A percentile compares a stretch with the other conserved stretches of the same genome.
Conservation (phyloP, 345 rosid species). For the Toxicodendron radicans region DNA sequence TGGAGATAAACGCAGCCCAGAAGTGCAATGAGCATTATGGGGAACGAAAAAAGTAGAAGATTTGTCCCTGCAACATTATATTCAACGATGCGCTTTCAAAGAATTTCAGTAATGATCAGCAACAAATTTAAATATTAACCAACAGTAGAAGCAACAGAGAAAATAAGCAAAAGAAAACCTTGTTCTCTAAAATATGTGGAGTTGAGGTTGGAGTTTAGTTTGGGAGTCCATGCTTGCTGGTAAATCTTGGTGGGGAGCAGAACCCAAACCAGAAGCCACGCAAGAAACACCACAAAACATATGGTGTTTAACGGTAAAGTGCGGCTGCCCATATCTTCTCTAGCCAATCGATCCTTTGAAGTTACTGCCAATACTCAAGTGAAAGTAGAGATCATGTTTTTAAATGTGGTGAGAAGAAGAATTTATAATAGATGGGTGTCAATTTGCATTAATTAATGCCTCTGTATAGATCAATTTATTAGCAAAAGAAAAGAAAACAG, state of each 20-base stretch:
- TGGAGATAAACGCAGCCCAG: slow-evolving; percentile 65
- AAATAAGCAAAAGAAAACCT: slow-evolving; percentile 31
- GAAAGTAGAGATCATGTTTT: not conserved
- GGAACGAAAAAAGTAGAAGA: slow-evolving; percentile 58
- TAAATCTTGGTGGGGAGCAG: slow-evolving; percentile 48
- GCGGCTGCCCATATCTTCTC: slow-evolving; percentile 21
- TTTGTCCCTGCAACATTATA: slow-evolving; percentile 44
- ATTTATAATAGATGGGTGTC: not conserved
- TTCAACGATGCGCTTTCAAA: not conserved
- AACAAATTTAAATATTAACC: not conserved
- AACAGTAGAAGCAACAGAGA: not conserved
- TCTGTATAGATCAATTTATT: not conserved
- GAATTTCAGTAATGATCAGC: not conserved
- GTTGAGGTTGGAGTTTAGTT: slow-evolving; percentile 34
- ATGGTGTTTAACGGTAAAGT: slow-evolving; percentile 21
- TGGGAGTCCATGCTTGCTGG: slow-evolving; percentile 44
- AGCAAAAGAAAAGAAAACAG: not conserved
- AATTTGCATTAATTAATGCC: not conserved
- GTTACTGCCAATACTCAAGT: not conserved
- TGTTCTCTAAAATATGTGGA: slow-evolving; percentile 56
- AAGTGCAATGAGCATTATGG: slow-evolving; percentile 57
- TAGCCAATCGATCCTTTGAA: not conserved
- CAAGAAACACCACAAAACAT: slow-evolving; percentile 39
- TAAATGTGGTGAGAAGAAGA: not conserved
- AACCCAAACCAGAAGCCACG: slow-evolving; percentile 58